Evolutionary conservation across 2,329 filamentous ascomycete species (phyloP).

Genomic region (Gliomastix tumulicola): DNA sequence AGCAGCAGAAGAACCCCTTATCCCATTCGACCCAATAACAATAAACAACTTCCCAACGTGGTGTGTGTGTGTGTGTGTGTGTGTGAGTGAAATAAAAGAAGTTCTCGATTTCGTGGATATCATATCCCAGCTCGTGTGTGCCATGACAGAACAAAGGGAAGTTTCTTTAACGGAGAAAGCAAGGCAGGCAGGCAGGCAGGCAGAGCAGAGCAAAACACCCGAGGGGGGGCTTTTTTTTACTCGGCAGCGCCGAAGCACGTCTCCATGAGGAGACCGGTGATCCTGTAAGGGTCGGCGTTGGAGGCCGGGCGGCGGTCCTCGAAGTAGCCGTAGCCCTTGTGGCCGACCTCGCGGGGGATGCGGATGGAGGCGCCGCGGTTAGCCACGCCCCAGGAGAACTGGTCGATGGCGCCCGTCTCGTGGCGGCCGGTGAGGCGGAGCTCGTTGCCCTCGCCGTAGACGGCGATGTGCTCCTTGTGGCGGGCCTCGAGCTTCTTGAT

Average conservation of each 20-base stretch:
- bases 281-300: conserved; percentile 81
- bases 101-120: no score
- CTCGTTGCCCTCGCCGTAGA: conserved; percentile 95
- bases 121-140: no score
- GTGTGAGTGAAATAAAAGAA: no score
- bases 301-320: conserved; percentile 79
- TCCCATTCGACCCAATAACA: no score
- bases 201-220: no score
- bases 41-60: no score
- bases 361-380: conserved; percentile 93
- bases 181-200: no score
- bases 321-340: conserved; percentile 92
- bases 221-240: no score
- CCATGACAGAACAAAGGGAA: no score
- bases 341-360: conserved; percentile 77
- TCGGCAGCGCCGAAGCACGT: conserved; percentile 38
- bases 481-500: conserved; percentile 78
- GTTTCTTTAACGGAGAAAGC: no score
- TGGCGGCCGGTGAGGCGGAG: conserved; percentile 86
- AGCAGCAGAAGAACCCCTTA: no score
- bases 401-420: conserved; percentile 90
- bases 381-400: conserved; percentile 90
- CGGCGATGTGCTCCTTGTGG: conserved; percentile 79
- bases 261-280: conserved; percentile 73
- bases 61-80: no score